These are phyloP conservation scores for Torulaspora delbrueckii DNA, from an alignment of 805 yeast species.

Conservation along the genomic window DNA sequence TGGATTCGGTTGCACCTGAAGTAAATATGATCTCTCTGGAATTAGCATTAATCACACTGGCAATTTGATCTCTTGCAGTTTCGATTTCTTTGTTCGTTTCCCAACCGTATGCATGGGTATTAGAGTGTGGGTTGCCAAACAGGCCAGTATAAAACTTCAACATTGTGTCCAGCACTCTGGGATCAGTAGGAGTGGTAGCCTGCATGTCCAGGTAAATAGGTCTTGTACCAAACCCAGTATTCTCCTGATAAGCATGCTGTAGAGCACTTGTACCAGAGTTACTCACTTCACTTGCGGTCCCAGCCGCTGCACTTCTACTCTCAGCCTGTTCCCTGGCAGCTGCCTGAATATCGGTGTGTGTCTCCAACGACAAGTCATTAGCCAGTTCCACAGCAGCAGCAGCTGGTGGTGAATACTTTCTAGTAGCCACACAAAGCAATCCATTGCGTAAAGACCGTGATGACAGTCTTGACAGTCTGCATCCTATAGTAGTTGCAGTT, in stretches of 20 bases:
- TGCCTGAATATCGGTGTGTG: conserved; percentile 33
- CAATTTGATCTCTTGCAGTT: conserved; percentile 75
- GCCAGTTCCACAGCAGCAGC: conserved; percentile 27
- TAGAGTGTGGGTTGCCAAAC: conserved; percentile 96
- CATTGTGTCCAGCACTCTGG: conserved; percentile 90
- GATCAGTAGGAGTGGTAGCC: conserved; percentile 98
- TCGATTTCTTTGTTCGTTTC: conserved; percentile 94
- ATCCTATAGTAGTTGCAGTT: conserved; percentile 1
- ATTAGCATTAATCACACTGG: conserved; percentile 83
- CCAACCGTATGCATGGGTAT: conserved; percentile 98
- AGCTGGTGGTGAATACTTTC: conserved; percentile 19
- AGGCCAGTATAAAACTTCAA: conserved; percentile 80
- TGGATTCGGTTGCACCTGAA: conserved; percentile 96
- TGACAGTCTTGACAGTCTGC: conserved; percentile 4
- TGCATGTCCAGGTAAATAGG: conserved; percentile 97
- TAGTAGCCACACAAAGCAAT: background rate
- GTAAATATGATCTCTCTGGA: conserved; percentile 96
- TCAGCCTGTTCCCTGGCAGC: conserved; percentile 32
- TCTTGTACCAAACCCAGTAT: conserved; percentile 56
- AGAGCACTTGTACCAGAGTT: conserved; percentile 32
- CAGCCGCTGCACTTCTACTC: conserved; percentile 15
- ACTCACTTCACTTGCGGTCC: conserved; percentile 17
- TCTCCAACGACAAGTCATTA: conserved; percentile 29
- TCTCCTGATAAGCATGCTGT: conserved; percentile 38
- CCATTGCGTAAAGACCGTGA: background rate